Evolutionary conservation across 2,329 filamentous ascomycete genomes (phyloP).

Genomic region (Cyphellophora attinorum): DNA sequence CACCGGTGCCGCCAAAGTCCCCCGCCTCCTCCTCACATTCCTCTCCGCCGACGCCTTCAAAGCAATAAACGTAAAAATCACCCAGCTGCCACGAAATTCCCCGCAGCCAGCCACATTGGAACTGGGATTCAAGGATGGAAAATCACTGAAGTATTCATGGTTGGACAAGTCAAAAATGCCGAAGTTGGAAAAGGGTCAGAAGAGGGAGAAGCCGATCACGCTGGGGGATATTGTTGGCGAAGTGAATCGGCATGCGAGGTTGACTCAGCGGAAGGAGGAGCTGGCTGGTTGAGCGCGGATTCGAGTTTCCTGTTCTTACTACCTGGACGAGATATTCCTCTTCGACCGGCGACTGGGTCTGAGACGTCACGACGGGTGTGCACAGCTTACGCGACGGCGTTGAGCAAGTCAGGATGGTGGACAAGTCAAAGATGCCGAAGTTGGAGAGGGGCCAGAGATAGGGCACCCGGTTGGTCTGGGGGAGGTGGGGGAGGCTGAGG

Average conservation of each 20-base stretch:
- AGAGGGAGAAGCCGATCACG: constrained; percentile 51
- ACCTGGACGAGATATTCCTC: too few relatives aligned
- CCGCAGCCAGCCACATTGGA: constrained; percentile 59
- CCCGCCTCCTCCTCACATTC: constrained; percentile 76
- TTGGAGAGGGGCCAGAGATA: constrained; percentile 21
- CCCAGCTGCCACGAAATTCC: constrained; percentile 56
- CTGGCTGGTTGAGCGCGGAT: constrained; percentile 44
- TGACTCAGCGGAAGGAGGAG: constrained; percentile 73
- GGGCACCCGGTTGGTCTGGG: constrained; percentile 67
- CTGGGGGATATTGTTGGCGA: constrained; percentile 84
- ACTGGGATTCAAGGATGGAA: constrained; percentile 93
- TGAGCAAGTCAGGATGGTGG: too few relatives aligned
- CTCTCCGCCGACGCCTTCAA: constrained; percentile 70
- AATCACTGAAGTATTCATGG: constrained; percentile 61
- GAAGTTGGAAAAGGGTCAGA: constrained; percentile 20
- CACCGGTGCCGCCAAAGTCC: constrained; percentile 66
- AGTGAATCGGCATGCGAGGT: constrained; percentile 78
- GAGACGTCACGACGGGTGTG: too few relatives aligned
- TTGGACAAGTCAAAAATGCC: constrained; percentile 4
- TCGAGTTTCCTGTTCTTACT: too few relatives aligned
- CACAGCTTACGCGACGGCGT: too few relatives aligned
- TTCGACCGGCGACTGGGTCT: too few relatives aligned
- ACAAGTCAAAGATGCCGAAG: constrained; percentile 4
- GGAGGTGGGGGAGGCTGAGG: constrained; percentile 77
- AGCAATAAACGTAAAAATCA: constrained; percentile 67